A percentile compares a stretch with the other conserved stretches of the same genome.
Evolutionary conservation across 129 eudicot species (phyloP).

Genomic region (Centella asiatica): DNA sequence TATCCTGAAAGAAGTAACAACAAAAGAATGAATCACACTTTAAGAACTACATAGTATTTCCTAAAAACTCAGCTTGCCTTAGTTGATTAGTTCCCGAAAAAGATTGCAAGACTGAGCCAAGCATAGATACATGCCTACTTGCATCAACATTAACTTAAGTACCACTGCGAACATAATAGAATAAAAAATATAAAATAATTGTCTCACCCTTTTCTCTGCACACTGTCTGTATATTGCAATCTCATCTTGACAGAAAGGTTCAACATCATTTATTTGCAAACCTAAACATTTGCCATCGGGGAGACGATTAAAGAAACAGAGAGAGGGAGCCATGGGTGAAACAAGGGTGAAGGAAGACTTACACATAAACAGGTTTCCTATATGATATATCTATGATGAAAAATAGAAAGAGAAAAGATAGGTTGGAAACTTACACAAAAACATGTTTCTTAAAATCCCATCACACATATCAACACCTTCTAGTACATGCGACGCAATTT

Average conservation of each 20-base stretch:
- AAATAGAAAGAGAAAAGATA: background rate
- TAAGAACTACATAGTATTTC: background rate
- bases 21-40: background rate
- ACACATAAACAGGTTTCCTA: slow-evolving; percentile 78
- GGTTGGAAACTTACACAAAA: slow-evolving; percentile 47
- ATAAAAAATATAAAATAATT: background rate
- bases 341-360: slow-evolving; percentile 14
- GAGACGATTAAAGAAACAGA: no score
- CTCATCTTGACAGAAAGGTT: slow-evolving; percentile 98
- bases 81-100: no score
- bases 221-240: slow-evolving; percentile 73
- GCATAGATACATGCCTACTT: background rate
- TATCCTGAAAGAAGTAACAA: slow-evolving; percentile 43
- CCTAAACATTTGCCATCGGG: slow-evolving; percentile 39
- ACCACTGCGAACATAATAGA: background rate
- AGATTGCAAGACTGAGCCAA: background rate
- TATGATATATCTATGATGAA: slow-evolving; percentile 19
- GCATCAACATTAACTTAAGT: background rate
- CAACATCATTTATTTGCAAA: slow-evolving; percentile 81
- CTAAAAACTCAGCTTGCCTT: background rate
- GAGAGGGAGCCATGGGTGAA: background rate
- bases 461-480: slow-evolving; percentile 93
- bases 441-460: slow-evolving; percentile 72
- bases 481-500: slow-evolving; percentile 89
- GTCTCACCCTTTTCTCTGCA: slow-evolving; percentile 81